Conservation (phyloP, 2,329 filamentous ascomycete genomes). For the Pseudocercospora macadamiae region DNA sequence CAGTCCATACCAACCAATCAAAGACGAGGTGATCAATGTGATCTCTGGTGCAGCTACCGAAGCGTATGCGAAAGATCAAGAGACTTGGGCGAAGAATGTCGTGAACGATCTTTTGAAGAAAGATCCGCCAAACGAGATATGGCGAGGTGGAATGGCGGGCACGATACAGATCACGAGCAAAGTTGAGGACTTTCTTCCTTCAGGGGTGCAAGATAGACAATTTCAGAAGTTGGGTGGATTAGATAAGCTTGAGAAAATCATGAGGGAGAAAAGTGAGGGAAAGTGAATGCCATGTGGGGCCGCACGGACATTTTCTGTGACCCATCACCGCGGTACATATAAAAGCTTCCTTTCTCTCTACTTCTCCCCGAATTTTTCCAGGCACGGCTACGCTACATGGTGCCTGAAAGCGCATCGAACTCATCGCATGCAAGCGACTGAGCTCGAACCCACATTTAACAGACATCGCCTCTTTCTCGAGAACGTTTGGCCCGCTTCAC, state of each 20-base stretch:
- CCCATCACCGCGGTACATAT: too few species aligned
- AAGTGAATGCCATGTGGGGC: too few species aligned
- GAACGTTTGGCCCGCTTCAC: too few species aligned
- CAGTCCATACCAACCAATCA: constrained; percentile 15
- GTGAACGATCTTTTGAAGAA: constrained; percentile 20
- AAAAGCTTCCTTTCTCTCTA: too few species aligned
- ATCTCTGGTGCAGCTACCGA: constrained; percentile 14
- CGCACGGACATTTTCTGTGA: too few species aligned
- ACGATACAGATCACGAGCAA: constrained; percentile 4
- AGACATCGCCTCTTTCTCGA: too few species aligned
- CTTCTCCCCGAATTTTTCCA: too few species aligned
- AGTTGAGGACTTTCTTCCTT: not conserved
- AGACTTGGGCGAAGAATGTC: constrained; percentile 25
- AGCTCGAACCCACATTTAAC: too few species aligned
- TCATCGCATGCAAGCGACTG: too few species aligned
- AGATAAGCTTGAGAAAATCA: constrained; percentile 6
- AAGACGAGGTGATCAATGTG: constrained; percentile 15
- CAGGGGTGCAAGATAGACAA: constrained; percentile 1
- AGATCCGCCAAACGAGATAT: constrained; percentile 17
- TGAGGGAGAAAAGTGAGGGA: not conserved
- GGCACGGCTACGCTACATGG: too few species aligned
- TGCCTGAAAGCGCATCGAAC: too few species aligned
- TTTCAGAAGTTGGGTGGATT: constrained; percentile 8
- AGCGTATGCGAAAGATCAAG: constrained; percentile 12
- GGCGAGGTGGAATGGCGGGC: constrained; percentile 11